These are phyloP conservation scores for Mimosa bimucronata DNA, from an alignment of 306 rosid genomes.

Conservation along the genomic window DNA sequence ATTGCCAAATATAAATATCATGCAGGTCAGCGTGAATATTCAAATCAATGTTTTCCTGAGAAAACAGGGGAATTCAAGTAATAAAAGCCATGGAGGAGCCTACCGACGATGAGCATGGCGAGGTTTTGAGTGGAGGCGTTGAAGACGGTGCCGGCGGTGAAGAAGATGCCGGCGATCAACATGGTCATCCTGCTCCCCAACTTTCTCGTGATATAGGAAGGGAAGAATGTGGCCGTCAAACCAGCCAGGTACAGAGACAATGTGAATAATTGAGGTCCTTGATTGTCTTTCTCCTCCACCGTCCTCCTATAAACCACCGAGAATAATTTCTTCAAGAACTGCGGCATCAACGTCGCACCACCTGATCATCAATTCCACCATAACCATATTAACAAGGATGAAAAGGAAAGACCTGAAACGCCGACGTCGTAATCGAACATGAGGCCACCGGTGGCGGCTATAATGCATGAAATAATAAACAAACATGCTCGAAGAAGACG, in stretches of 20 bases:
- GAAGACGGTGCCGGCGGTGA: background rate
- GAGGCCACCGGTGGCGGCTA: conserved; percentile 98
- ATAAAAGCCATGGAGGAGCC: background rate
- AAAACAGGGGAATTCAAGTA: no score
- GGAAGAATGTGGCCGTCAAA: background rate
- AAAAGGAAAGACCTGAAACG: conserved; percentile 72
- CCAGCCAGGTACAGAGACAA: background rate
- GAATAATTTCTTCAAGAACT: background rate
- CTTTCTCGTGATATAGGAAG: background rate
- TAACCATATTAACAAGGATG: no score
- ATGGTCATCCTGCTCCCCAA: background rate
- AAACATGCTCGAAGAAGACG: no score
- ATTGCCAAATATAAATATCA: background rate
- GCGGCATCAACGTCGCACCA: background rate
- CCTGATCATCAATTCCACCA: no score
- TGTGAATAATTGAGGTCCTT: background rate
- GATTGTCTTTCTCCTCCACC: background rate
- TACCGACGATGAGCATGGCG: background rate
- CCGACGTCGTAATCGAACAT: conserved; percentile 94
- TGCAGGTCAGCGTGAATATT: background rate
- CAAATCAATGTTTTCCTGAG: no score
- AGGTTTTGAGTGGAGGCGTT: no score
- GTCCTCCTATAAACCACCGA: background rate
- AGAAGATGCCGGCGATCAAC: conserved; percentile 4
- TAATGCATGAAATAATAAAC: conserved; percentile 79